Evolutionary conservation across 768 basidiomycete genomes (phyloP).

Genomic region (Phylloporus sp.): DNA sequence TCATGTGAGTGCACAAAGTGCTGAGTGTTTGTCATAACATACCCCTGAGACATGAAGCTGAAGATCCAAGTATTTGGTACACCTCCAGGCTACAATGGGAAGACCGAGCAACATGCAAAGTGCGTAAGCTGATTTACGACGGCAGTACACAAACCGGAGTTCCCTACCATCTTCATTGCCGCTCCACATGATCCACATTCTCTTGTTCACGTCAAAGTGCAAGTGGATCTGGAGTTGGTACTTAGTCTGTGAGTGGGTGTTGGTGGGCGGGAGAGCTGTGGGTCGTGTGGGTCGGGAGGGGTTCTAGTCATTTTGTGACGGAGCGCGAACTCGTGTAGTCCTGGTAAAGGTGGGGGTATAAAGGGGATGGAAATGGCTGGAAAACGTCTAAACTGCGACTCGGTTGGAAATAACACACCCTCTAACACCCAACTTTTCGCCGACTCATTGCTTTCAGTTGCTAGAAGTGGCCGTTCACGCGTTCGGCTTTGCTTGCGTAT

Average conservation of each 20-base stretch:
- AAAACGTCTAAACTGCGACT: neutral
- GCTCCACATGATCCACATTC: too few species aligned
- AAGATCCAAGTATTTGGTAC: too few species aligned
- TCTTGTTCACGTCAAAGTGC: too few species aligned
- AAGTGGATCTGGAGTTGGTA: too few species aligned
- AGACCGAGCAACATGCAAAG: too few species aligned
- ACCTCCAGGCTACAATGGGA: too few species aligned
- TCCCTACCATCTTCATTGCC: too few species aligned
- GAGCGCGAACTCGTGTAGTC: neutral
- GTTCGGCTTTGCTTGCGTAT: neutral
- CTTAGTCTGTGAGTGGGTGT: neutral
- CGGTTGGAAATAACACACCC: neutral
- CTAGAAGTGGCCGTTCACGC: conserved; percentile 7
- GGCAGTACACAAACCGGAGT: too few species aligned
- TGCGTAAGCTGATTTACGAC: too few species aligned
- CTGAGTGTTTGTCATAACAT: too few species aligned
- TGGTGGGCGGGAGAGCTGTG: neutral
- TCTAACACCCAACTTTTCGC: neutral
- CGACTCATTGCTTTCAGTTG: conserved; percentile 3
- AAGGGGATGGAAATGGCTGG: neutral
- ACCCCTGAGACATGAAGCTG: too few species aligned
- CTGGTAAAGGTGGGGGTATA: neutral
- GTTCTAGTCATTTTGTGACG: conserved; percentile 16
- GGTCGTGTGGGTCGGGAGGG: neutral
- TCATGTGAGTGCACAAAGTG: too few species aligned